Conservation (phyloP, 192 early-diverging fungal species). For the Obelidium mucronatum region DNA sequence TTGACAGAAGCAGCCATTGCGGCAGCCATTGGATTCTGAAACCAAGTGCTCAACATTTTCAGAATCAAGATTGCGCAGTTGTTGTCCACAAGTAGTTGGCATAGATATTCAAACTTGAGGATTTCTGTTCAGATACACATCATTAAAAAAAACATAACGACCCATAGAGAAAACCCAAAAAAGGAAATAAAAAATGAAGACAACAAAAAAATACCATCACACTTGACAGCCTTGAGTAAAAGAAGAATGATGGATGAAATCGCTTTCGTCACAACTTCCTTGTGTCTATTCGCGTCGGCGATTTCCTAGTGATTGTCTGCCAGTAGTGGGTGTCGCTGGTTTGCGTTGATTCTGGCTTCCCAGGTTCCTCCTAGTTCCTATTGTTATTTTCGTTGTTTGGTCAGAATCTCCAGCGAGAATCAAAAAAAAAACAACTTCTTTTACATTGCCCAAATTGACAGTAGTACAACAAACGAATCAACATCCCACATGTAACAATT, state of each 20-base stretch:
- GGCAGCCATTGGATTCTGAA: constrained; percentile 62
- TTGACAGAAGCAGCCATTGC: constrained; percentile 55
- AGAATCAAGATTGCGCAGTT: constrained; percentile 82
- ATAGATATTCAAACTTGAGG: constrained; percentile 80
- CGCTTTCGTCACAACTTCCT: constrained; percentile 76
- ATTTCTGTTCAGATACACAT: constrained; percentile 53
- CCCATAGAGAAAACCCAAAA: too few species aligned
- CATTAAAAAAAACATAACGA: too few species aligned
- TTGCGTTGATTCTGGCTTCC: neutral
- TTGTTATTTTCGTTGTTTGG: too few species aligned
- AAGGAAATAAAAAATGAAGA: neutral
- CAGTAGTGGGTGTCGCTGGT: constrained; percentile 23
- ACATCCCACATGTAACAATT: constrained; percentile 52
- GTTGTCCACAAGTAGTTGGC: constrained; percentile 80
- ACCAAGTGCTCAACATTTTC: constrained; percentile 78
- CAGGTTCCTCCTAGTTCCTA: neutral
- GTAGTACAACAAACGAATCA: constrained; percentile 59
- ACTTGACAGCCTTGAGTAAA: constrained; percentile 72
- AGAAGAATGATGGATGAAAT: constrained; percentile 72
- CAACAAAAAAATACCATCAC: constrained; percentile 60
- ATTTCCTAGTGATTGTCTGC: constrained; percentile 45
- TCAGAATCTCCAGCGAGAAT: too few species aligned
- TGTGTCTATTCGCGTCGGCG: constrained; percentile 66
- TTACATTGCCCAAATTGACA: constrained; percentile 54
- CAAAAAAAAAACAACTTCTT: too few species aligned